Evolutionary conservation across 371 early-diverging fungal genomes (phyloP).

Genomic region (Homolaphlyctis polyrhiza): DNA sequence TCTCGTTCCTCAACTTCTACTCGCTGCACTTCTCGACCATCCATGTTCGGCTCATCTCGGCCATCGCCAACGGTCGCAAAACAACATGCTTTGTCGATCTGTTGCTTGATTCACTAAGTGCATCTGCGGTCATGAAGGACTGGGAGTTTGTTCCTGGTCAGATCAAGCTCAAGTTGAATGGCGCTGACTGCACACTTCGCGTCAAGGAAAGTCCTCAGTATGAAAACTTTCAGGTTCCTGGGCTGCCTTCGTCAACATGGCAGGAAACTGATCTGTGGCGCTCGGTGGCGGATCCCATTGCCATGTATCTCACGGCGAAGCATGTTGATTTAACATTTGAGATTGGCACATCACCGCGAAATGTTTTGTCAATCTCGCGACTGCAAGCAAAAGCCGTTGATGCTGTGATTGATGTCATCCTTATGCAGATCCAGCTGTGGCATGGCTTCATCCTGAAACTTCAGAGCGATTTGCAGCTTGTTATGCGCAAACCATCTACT

Average conservation of each 20-base stretch:
- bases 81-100: slow-evolving; percentile 1
- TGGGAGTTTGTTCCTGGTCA: slow-evolving; percentile 1
- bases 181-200: neutral
- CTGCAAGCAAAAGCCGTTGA: neutral
- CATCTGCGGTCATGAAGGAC: neutral
- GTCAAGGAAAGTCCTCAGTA: slow-evolving; percentile 3
- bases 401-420: neutral
- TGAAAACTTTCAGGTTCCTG: neutral
- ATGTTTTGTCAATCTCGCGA: neutral
- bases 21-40: neutral
- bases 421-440: slow-evolving; percentile 8
- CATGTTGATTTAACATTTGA: neutral
- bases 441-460: neutral
- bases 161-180: neutral
- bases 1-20: neutral
- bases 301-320: neutral
- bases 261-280: neutral
- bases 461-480: neutral
- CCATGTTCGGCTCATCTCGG: neutral
- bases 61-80: neutral
- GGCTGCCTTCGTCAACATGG: neutral
- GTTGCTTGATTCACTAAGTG: neutral
- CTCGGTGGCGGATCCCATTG: neutral
- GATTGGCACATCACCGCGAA: neutral
- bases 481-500: neutral